Percentiles rank a stretch among this genome's conserved stretches.
These are phyloP conservation scores for Cyclanthera cordifolia DNA, from an alignment of 306 rosid genomes.

Conservation along the genomic window DNA sequence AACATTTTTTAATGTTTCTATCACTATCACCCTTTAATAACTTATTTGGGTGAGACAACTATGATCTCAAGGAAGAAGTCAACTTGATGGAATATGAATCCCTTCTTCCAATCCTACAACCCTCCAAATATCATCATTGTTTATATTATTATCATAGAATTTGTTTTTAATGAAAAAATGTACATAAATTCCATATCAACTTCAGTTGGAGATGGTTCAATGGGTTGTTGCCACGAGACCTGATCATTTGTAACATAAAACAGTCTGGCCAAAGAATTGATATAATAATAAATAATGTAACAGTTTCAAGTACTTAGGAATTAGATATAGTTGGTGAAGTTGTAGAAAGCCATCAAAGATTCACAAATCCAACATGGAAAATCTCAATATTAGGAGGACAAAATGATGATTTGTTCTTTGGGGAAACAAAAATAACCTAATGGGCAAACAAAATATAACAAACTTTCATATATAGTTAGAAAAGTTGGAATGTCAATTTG, in stretches of 20 bases:
- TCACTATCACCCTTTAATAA: too few species aligned
- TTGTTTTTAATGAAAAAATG: not conserved
- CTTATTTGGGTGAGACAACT: too few species aligned
- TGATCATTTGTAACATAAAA: not conserved
- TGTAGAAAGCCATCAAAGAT: not conserved
- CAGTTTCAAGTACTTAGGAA: not conserved
- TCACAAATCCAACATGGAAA: not conserved
- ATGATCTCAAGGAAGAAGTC: too few species aligned
- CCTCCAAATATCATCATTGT: not conserved
- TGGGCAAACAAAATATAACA: constrained; percentile 12
- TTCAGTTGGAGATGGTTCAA: not conserved
- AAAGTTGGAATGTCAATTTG: constrained; percentile 7
- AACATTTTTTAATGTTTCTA: too few species aligned
- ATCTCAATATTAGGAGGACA: not conserved
- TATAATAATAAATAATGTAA: not conserved
- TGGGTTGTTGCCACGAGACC: not conserved
- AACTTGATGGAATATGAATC: not conserved
- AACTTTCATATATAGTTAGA: not conserved
- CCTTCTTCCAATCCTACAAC: not conserved
- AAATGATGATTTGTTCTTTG: not conserved
- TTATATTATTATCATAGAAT: not conserved
- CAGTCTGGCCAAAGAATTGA: not conserved
- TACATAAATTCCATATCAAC: not conserved
- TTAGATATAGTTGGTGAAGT: constrained; percentile 6
- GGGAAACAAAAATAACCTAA: constrained; percentile 11